Base-by-base conservation (phyloP, 371 early-diverging fungal genomes). In the Homolaphlyctis polyrhiza region DNA sequence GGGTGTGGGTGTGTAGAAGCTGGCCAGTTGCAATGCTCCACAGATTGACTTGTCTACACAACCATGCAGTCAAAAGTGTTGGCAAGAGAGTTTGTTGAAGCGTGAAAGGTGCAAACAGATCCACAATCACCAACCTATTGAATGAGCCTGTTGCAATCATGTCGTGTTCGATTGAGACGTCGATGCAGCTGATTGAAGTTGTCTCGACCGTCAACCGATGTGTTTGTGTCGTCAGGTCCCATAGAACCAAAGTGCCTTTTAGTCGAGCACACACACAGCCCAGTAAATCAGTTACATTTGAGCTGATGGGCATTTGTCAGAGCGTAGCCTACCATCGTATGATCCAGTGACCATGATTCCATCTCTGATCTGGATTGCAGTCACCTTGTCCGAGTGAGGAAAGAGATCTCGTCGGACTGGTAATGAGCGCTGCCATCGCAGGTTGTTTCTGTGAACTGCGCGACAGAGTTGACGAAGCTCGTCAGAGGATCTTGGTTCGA, bases 141-240 rank as follows among this genome's bases (percentile, higher is more conserved):
- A 55, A 55, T n/a, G 55, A 55, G 33, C 55, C 55, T 2, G 55
- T 55, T 2, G 55, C 55, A 2, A 55, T 25, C 30, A 55, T 27
- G 55, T 33, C 55, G 2, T 55, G 55, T 3, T 3, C n/a, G 8
- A 21, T 18, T 4, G 3, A 4, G 32, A 55, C 2, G 35, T 55
- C 55, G 8, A 55, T n/a, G 35, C 55, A 55, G 8, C 11, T 6
- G 14, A 55, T n/a, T 3, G 55, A 5, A 33, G 18, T 13, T 25
- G 35, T 55, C 55, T 55, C 55, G n/a, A 55, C 27, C 6, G 14
- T 55, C 5, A 16, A 2, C 32, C 11, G 25, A 2, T 3, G 4
- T 4, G n/a, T 13, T 3, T 35, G 4, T 3, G 4, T 2, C 35
- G 2, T 14, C 11, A 27, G 21, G n/a, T 55, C n/a, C 55, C 55